Conservation (phyloP, 2,329 filamentous ascomycete genomes). For the Botrytis medusae region DNA sequence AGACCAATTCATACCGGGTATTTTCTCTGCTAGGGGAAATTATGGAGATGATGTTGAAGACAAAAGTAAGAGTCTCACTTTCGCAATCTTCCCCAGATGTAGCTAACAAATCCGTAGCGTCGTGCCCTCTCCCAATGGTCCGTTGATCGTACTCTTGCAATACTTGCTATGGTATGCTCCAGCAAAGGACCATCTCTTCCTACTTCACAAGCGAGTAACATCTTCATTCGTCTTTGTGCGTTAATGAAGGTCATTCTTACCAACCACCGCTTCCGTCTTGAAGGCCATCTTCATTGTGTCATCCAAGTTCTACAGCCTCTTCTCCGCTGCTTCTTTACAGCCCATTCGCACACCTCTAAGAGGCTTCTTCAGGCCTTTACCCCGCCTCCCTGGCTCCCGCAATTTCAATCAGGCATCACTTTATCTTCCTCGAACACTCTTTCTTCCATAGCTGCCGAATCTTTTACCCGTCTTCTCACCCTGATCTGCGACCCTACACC, state of each 20-base stretch:
- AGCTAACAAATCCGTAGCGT: conserved; percentile 25
- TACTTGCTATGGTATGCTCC: conserved; percentile 39
- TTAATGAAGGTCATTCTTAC: conserved; percentile 57
- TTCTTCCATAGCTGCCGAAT: conserved; percentile 45
- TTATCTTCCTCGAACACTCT: conserved; percentile 43
- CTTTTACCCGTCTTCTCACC: conserved; percentile 47
- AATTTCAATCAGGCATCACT: conserved; percentile 26
- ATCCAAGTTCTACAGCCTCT: conserved; percentile 55
- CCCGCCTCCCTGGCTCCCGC: conserved; percentile 42
- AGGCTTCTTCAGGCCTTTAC: conserved; percentile 31
- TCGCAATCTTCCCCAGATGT: conserved; percentile 6
- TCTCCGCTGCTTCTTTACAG: conserved; percentile 52
- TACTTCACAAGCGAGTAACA: conserved; percentile 28
- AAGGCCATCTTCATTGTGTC: conserved; percentile 62
- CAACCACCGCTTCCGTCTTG: conserved; percentile 59
- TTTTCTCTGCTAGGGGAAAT: conserved; percentile 39
- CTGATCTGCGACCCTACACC: conserved; percentile 60
- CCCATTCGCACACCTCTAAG: conserved; percentile 38
- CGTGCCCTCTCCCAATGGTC: conserved; percentile 39
- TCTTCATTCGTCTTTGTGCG: conserved; percentile 45
- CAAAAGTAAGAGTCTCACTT: conserved; percentile 32
- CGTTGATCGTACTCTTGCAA: conserved; percentile 39
- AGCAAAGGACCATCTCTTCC: conserved; percentile 31
- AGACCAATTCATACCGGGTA: conserved; percentile 31
- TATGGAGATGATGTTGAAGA: conserved; percentile 38